These are phyloP conservation scores for Wickerhamiella qilinensis DNA, from an alignment of 805 yeast species.

Conservation along the genomic window DNA sequence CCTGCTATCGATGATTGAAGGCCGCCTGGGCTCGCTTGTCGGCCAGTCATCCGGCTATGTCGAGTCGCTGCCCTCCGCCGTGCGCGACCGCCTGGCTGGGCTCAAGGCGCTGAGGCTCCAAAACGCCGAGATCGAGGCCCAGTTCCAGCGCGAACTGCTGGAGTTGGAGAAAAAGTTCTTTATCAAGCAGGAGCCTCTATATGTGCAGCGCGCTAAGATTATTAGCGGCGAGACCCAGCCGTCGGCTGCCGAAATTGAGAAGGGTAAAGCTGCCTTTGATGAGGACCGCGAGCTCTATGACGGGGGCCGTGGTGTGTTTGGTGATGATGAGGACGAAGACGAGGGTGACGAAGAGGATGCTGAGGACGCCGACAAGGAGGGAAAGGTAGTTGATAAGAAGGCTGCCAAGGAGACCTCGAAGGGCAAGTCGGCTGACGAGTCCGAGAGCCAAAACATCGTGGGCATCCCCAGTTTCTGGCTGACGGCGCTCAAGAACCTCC, in stretches of 20 bases:
- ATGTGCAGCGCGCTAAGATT: conserved; percentile 53
- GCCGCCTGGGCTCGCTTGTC: conserved; percentile 65
- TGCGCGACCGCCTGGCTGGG: conserved; percentile 64
- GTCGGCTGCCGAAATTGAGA: conserved; percentile 55
- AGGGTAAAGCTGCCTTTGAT: conserved; percentile 57
- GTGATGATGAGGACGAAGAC: conserved; percentile 28
- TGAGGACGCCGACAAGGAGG: conserved; percentile 13
- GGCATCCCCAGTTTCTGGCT: conserved; percentile 97
- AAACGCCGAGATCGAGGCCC: conserved; percentile 72
- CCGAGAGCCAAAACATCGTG: conserved; percentile 24
- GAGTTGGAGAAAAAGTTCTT: conserved; percentile 72
- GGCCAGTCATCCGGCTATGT: conserved; percentile 83
- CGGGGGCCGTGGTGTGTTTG: no score
- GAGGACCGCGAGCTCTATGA: conserved; percentile 31
- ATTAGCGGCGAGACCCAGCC: conserved; percentile 66
- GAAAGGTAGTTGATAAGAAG: conserved; percentile 10
- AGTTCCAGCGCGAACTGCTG: conserved; percentile 78
- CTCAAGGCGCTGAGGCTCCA: conserved; percentile 66
- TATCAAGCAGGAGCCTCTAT: conserved; percentile 58
- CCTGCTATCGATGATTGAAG: conserved; percentile 73
- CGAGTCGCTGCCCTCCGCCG: conserved; percentile 51
- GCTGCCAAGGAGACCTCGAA: no score
- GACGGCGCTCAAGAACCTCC: conserved; percentile 80
- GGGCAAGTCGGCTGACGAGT: conserved; percentile 29
- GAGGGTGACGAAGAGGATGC: conserved; percentile 28